These are phyloP conservation scores for Centaurea solstitialis DNA, from an alignment of 129 eudicot species.

Conservation along the genomic window DNA sequence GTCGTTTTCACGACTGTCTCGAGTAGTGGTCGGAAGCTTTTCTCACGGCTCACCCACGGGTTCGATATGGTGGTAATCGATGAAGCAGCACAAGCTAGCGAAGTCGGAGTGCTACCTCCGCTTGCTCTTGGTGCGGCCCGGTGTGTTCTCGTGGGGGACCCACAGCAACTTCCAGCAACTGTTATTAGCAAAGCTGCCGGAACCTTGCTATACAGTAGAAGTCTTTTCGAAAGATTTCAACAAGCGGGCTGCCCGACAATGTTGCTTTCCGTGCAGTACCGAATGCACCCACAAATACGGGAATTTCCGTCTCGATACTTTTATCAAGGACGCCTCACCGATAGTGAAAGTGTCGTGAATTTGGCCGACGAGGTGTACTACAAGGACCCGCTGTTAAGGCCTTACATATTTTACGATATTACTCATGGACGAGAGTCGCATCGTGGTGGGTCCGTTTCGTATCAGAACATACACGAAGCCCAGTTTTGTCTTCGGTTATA, in stretches of 20 bases:
- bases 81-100: constrained; percentile 99
- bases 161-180: constrained; percentile 99
- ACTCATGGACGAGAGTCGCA: constrained; percentile 95
- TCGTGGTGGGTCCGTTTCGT: constrained; percentile 91
- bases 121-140: constrained; percentile 99
- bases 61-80: constrained; percentile 99
- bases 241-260: constrained; percentile 99
- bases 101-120: constrained; percentile 93
- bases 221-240: constrained; percentile 95
- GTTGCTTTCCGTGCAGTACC: constrained; percentile 88
- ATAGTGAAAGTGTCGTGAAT: constrained; percentile 79
- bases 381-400: constrained; percentile 73
- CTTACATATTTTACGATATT: constrained; percentile 82
- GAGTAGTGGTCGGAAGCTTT: constrained; percentile 89
- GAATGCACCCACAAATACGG: constrained; percentile 96
- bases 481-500: constrained; percentile 82
- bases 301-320: constrained; percentile 94
- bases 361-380: constrained; percentile 75
- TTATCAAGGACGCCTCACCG: constrained; percentile 89
- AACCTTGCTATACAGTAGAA: constrained; percentile 90
- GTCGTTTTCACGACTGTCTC: constrained; percentile 96
- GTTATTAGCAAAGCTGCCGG: constrained; percentile 99
- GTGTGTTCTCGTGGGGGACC: constrained; percentile 98
- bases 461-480: constrained; percentile 89
- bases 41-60: constrained; percentile 95